Evolutionary conservation across 805 yeast genomes (phyloP).

Genomic region (Lipomyces kockii): DNA sequence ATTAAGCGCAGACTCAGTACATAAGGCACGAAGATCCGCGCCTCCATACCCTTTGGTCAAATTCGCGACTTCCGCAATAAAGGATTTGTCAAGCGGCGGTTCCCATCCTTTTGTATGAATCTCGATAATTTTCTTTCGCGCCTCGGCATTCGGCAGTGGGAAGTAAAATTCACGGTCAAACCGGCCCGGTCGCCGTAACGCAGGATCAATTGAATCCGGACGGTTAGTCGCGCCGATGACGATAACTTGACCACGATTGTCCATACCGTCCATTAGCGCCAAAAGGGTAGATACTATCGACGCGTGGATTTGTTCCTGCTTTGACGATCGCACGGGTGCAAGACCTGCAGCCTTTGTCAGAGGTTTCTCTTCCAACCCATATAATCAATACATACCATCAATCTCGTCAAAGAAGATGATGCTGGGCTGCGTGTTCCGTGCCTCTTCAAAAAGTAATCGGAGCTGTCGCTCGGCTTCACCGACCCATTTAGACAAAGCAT

Average conservation of each 20-base stretch:
- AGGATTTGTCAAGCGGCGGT: slow-evolving; percentile 64
- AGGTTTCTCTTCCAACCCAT: too few relatives aligned
- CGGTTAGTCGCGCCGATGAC: slow-evolving; percentile 98
- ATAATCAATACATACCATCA: slow-evolving; percentile 61
- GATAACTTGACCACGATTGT: slow-evolving; percentile 95
- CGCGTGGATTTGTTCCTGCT: slow-evolving; percentile 98
- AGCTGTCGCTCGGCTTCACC: slow-evolving; percentile 98
- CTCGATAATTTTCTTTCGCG: slow-evolving; percentile 75
- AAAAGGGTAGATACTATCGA: slow-evolving; percentile 92
- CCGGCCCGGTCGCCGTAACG: slow-evolving; percentile 93
- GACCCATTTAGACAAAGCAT: slow-evolving; percentile 96
- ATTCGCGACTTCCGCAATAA: slow-evolving; percentile 69
- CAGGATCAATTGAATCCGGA: slow-evolving; percentile 98
- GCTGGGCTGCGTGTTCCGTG: slow-evolving; percentile 92
- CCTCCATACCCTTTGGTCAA: slow-evolving; percentile 97
- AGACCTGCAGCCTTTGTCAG: slow-evolving; percentile 43
- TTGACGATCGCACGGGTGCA: slow-evolving; percentile 96
- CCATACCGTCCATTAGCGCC: slow-evolving; percentile 99
- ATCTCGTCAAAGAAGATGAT: slow-evolving; percentile 97
- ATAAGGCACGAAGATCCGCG: slow-evolving; percentile 90
- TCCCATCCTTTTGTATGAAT: slow-evolving; percentile 92
- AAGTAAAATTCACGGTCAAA: slow-evolving; percentile 96
- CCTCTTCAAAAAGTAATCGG: slow-evolving; percentile 90
- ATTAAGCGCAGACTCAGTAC: slow-evolving; percentile 93
- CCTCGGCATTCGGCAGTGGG: slow-evolving; percentile 83